phyloP scores from a whole-genome alignment of 2,329 filamentous ascomycete genomes.

The Neoarthrinium moseri region DNA sequence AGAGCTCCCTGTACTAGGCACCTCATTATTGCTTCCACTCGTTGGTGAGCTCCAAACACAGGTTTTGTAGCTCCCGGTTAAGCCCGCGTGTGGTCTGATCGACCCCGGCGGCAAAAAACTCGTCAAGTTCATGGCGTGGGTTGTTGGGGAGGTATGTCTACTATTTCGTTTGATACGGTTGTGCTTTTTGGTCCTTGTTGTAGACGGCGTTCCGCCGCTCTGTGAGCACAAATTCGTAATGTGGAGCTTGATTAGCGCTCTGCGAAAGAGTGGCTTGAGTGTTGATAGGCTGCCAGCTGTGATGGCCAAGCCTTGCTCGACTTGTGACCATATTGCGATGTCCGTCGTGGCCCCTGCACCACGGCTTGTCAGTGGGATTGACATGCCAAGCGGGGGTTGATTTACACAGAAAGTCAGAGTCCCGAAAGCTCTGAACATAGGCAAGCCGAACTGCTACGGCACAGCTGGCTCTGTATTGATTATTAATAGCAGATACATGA shows the following conservation, averaged over 20 bases:
- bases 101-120: too few relatives aligned
- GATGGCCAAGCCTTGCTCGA: constrained; percentile 31
- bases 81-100: too few relatives aligned
- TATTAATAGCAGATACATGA: neutral
- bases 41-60: too few relatives aligned
- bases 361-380: neutral
- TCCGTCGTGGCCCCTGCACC: constrained; percentile 14
- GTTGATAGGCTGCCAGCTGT: constrained; percentile 25
- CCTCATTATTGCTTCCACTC: too few relatives aligned
- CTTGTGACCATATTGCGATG: constrained; percentile 29
- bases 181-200: too few relatives aligned
- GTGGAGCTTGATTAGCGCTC: neutral
- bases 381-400: neutral
- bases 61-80: too few relatives aligned
- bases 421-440: constrained; percentile 15
- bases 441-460: constrained; percentile 20
- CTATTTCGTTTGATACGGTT: too few relatives aligned
- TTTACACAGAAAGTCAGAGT: constrained; percentile 19
- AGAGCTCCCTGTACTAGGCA: too few relatives aligned
- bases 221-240: too few relatives aligned
- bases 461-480: constrained; percentile 15
- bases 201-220: too few relatives aligned
- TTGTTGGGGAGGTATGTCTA: too few relatives aligned
- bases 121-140: too few relatives aligned
- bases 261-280: constrained; percentile 23